phyloP scores from a whole-genome alignment of 2,329 filamentous ascomycete genomes.

The Hypoxylon sp. region DNA sequence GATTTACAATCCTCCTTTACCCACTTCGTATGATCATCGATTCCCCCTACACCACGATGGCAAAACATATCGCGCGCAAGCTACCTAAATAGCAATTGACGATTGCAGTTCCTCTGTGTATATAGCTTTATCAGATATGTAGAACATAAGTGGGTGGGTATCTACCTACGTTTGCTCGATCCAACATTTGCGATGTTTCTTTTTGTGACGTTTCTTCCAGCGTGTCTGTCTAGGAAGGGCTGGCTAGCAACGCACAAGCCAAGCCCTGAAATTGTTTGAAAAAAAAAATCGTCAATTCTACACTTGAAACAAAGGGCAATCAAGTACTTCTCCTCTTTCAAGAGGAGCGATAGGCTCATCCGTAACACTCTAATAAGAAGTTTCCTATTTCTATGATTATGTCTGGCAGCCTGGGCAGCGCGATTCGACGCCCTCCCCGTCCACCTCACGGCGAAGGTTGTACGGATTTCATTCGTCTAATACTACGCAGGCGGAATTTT shows the following conservation, averaged over 20 bases:
- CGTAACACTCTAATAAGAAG: conserved; percentile 1
- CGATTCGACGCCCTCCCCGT: neutral
- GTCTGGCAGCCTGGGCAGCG: neutral
- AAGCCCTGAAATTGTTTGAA: conserved; percentile 21
- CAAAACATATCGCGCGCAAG: neutral
- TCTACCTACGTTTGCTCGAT: neutral
- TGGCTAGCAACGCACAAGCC: conserved; percentile 10
- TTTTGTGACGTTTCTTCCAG: neutral
- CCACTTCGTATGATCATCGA: conserved; percentile 36
- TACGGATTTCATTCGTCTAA: neutral
- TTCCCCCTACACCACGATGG: neutral
- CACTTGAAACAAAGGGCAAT: conserved; percentile 3
- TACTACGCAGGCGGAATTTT: neutral
- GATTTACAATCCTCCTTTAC: conserved; percentile 40
- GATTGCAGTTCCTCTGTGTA: neutral
- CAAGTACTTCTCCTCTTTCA: neutral
- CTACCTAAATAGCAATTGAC: conserved; percentile 2
- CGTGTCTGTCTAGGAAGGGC: neutral
- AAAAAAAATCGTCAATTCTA: conserved; percentile 4
- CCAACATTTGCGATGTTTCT: neutral
- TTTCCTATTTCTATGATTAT: neutral
- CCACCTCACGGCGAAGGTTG: neutral
- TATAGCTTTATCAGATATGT: too few relatives aligned
- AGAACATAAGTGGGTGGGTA: too few relatives aligned
- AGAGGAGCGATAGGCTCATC: conserved; percentile 12